These are phyloP conservation scores for Gastrolobium bilobum DNA, from an alignment of 306 rosid genomes.

Conservation along the genomic window DNA sequence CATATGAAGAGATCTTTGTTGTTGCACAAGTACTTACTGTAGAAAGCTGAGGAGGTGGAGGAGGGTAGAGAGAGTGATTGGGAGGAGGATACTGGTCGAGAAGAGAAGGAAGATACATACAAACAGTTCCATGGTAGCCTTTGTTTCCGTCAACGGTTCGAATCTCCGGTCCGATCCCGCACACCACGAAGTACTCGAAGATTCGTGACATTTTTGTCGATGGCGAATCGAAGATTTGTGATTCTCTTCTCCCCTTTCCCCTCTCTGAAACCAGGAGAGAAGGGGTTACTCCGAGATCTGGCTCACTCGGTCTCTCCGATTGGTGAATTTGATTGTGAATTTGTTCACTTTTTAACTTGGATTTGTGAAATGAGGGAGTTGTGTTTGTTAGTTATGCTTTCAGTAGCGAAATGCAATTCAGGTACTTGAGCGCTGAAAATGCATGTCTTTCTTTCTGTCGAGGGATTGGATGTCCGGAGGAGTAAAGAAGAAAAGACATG, in stretches of 20 bases:
- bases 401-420: constrained; percentile 27
- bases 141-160: constrained; percentile 84
- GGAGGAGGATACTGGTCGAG: constrained; percentile 88
- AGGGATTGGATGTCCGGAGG: background rate
- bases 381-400: constrained; percentile 1
- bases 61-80: constrained; percentile 83
- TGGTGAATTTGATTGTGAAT: constrained; percentile 40
- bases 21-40: constrained; percentile 63
- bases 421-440: constrained; percentile 22
- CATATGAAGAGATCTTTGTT: constrained; percentile 1
- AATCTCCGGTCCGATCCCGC: constrained; percentile 98
- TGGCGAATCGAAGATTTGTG: constrained; percentile 34
- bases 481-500: background rate
- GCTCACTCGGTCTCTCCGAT: constrained; percentile 29
- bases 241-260: constrained; percentile 58
- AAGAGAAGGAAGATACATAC: constrained; percentile 76
- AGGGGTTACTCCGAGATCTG: constrained; percentile 54
- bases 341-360: constrained; percentile 37
- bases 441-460: constrained; percentile 18
- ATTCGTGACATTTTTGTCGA: constrained; percentile 73
- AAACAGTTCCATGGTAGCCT: constrained; percentile 83
- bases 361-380: constrained; percentile 26
- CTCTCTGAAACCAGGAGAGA: constrained; percentile 54
- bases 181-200: constrained; percentile 95
- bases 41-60: constrained; percentile 98